Evolutionary conservation across 1,284 basidiomycete species (phyloP), one percentile per base, ranked within the genome.

Genomic region (Phenoliferia sp.): DNA sequence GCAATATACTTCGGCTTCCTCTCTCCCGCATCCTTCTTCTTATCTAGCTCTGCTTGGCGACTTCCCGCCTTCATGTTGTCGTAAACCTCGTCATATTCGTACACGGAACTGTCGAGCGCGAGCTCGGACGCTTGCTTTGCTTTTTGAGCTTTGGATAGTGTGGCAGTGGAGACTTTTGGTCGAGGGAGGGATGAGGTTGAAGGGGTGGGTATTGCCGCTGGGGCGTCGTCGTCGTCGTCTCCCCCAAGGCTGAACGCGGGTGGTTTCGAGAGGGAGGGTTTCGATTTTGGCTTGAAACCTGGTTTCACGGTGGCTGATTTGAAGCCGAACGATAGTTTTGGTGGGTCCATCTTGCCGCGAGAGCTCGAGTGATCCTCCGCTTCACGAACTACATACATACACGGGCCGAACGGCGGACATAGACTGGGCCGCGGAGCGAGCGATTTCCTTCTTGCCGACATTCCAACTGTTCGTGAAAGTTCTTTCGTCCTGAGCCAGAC

Each of bases 1-100:
- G 85, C 84, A 68, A 98, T 96, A 77, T 99, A 98, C 82, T 97
- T 97, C 0, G 96, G 94, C 83, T 92, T 90, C 69, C 90, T 83
- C 76, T 88, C 87, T 55, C 61, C 16, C 59, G 73, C 54, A 69
- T 75, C 72, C 67, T 73, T 48, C 74, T 85, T 86, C 26, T 86
- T 76, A 70, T 90, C 89, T 75, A 85, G 85, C 76, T 92, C 90
- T 76, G 88, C 87, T 66, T 82, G 81, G 69, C 83, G 82, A 79
- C 94, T 92, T 1, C 87, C 88, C 69, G 88, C 85, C 80, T 99
- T 94, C 88, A 99, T 97, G 73, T 85, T 86, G 76, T 99, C 96
- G 85, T 90, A 99, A 7, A 98, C 88, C 77, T 91, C 90, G 77
- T 99, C 96, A 76, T 99, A 99, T 80, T 97, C 88, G 79, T 90